A percentile compares a stretch with the other conserved stretches of the same genome.
These are phyloP conservation scores for Noccaea caerulescens DNA, from an alignment of 345 rosid species.

Conservation along the genomic window DNA sequence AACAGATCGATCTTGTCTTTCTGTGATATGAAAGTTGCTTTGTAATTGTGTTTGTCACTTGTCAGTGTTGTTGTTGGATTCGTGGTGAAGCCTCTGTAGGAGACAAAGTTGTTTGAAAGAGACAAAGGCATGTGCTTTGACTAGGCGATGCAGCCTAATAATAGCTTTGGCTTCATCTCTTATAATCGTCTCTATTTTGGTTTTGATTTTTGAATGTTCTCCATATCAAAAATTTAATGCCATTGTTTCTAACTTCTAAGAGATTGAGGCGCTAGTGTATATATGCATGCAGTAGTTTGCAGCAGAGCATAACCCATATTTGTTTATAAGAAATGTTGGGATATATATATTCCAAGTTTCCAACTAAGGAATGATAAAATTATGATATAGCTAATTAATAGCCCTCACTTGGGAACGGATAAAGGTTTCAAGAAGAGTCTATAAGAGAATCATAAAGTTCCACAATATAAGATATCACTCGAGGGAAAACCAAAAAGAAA, in stretches of 20 bases:
- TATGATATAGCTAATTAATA: no score
- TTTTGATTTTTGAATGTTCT: conserved; percentile 23
- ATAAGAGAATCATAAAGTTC: no score
- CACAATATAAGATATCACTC: no score
- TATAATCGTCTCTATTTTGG: background rate
- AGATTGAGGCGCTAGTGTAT: no score
- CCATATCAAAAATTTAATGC: background rate
- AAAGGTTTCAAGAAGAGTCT: no score
- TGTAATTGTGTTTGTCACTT: background rate
- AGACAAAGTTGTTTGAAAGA: conserved; percentile 15
- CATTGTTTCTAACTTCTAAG: conserved; percentile 9
- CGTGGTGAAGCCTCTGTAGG: conserved; percentile 14
- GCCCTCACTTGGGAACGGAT: no score
- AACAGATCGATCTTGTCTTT: background rate
- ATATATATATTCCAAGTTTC: no score
- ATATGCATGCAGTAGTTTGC: background rate
- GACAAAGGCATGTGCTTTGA: conserved; percentile 24
- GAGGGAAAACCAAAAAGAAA: no score
- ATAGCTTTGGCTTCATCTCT: conserved; percentile 24
- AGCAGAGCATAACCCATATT: no score
- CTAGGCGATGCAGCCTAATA: conserved; percentile 22
- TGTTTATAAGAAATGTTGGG: no score
- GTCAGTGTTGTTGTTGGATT: conserved; percentile 8
- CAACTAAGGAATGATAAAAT: no score
- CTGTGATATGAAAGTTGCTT: conserved; percentile 2